phyloP scores from a whole-genome alignment of 2,329 filamentous ascomycete genomes.

The Talaromyces sp. region DNA sequence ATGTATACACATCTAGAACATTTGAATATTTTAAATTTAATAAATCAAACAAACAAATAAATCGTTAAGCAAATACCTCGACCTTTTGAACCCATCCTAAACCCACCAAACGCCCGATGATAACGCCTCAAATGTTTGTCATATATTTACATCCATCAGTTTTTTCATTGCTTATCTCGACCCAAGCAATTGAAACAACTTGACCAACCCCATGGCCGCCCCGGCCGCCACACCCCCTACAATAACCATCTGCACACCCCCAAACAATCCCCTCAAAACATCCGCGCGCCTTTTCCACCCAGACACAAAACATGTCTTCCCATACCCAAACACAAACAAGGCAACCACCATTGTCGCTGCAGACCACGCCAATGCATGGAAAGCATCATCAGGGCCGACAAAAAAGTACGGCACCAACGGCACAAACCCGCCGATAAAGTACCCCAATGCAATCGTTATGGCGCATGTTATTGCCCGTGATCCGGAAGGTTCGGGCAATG shows the following conservation, averaged over 20 bases:
- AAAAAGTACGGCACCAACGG: slow-evolving; percentile 53
- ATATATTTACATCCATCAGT: not conserved
- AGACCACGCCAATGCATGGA: slow-evolving; percentile 65
- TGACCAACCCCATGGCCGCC: slow-evolving; percentile 38
- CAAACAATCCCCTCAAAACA: slow-evolving; percentile 28
- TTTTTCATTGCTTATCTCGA: not conserved
- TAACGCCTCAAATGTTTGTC: not conserved
- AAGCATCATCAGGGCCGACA: slow-evolving; percentile 71
- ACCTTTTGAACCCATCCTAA: not conserved
- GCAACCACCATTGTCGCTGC: slow-evolving; percentile 49
- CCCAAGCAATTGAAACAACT: slow-evolving; percentile 26
- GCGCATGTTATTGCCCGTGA: slow-evolving; percentile 36
- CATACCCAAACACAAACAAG: slow-evolving; percentile 49
- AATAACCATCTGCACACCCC: slow-evolving; percentile 37
- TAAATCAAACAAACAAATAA: not conserved
- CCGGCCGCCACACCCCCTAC: slow-evolving; percentile 36
- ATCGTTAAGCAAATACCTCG: not conserved
- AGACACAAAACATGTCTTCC: slow-evolving; percentile 41
- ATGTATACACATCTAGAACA: not conserved
- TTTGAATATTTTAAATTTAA: not conserved
- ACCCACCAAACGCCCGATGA: not conserved
- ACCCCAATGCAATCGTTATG: slow-evolving; percentile 36
- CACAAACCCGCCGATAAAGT: slow-evolving; percentile 42
- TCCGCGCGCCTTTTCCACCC: slow-evolving; percentile 33
- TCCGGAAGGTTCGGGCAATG: slow-evolving; percentile 32